Evolutionary conservation across 331 rosid genomes (phyloP).

Genomic region (Phaseolus coccineus): DNA sequence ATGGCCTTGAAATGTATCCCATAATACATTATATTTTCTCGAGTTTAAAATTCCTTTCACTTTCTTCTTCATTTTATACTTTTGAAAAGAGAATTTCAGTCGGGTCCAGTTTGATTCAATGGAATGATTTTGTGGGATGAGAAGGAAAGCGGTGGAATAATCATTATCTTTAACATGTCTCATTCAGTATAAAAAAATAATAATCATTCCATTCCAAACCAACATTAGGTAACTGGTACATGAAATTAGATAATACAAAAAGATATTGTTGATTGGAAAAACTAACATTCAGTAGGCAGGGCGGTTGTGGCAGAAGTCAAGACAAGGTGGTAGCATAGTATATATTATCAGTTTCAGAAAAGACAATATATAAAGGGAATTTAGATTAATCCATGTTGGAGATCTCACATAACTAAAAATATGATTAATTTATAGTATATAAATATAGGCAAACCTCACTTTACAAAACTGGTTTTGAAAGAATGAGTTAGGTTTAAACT

Average conservation of each 20-base stretch:
- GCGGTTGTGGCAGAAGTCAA: neutral
- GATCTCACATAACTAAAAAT: no score
- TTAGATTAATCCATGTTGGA: neutral
- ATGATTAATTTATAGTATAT: no score
- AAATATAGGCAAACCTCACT: no score
- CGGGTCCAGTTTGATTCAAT: neutral
- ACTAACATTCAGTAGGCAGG: neutral
- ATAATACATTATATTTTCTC: constrained; percentile 1
- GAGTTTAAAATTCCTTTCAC: neutral
- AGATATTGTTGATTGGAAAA: neutral
- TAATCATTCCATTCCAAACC: neutral
- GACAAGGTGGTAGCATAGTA: neutral
- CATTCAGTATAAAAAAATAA: constrained; percentile 13
- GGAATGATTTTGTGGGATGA: constrained; percentile 20
- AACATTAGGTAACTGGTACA: neutral
- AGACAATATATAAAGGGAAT: neutral
- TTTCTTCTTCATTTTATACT: neutral
- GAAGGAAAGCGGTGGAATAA: constrained; percentile 10
- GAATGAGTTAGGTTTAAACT: no score
- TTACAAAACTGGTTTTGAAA: no score
- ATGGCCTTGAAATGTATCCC: constrained; percentile 12
- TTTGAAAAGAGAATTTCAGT: constrained; percentile 9
- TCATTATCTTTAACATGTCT: constrained; percentile 20
- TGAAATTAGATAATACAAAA: neutral
- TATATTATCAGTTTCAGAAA: neutral